Base-by-base conservation (phyloP, 768 basidiomycete species). In the Symmetrospora coprosmae region DNA sequence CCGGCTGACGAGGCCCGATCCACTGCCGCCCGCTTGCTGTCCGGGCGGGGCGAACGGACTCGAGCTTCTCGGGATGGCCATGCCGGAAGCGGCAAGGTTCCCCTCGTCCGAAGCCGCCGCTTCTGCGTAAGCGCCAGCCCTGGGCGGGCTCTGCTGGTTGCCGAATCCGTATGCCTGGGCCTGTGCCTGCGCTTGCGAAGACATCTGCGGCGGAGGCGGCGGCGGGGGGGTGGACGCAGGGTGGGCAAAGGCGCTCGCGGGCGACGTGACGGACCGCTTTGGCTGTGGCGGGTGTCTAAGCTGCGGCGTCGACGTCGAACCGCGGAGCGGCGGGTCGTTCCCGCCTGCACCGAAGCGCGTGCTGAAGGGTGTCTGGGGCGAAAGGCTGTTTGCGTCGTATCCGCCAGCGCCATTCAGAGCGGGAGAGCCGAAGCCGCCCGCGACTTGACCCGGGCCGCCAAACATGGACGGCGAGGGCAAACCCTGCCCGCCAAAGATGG, bases 281-380 rank as follows among this genome's bases (percentile, higher is more conserved):
- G 55, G 55, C 9, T 21, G 17, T 13, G 55, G 55, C 43, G 55
- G 55, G 19, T 30, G 28, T 7, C 55, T 17, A n/a, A 58, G 21
- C 16, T 58, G 28, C 30, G 55, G 55, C 40, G 21, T 34, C 9
- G 55, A 58, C 3, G 43, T 21, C 5, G 55, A 39, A 23, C 38
- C 55, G 25, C 55, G 39, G 17, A 58, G 19, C 9, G 41, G 25
- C 14, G 51, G 27, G 28, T 47, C 19, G 8, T 58, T 43, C 11
- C 40, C 43, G n/a, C n/a, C n/a, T n/a, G n/a, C n/a, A n/a, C n/a
- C n/a, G 23, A 58, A 58, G 14, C 43, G 40, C 16, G 27, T 46
- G 40, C 33, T 45, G 55, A 45, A 58, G 14, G 55, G 55, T 33
- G 55, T 58, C 46, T 46, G 41, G 35, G 55, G 55, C 16, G 55